These are phyloP conservation scores for Kodamaea alishanica DNA, from an alignment of 1,139 yeast genomes.

Conservation along the genomic window DNA sequence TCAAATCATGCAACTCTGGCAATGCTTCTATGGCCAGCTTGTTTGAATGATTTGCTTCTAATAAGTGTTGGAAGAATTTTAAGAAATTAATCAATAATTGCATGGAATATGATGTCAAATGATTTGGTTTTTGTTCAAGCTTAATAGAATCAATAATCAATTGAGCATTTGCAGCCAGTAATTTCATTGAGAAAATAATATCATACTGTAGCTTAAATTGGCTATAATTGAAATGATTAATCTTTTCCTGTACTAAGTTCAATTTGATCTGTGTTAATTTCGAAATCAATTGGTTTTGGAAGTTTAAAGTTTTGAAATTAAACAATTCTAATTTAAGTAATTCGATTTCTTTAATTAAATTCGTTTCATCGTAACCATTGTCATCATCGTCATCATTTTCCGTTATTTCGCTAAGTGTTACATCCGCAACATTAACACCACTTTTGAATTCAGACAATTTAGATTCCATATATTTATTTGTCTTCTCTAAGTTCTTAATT, in stretches of 20 bases:
- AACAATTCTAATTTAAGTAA: conserved; percentile 17
- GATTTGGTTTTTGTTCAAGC: conserved; percentile 1
- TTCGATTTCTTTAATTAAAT: conserved; percentile 13
- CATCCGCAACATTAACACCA: background rate
- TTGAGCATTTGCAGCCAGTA: conserved; percentile 4
- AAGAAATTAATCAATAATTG: conserved; percentile 3
- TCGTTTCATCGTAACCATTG: conserved; percentile 1
- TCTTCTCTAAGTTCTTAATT: conserved; percentile 29
- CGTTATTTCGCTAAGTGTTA: conserved; percentile 1
- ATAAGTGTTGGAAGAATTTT: background rate
- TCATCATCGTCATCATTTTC: conserved; percentile 6
- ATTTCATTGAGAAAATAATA: conserved; percentile 6
- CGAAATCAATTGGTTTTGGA: conserved; percentile 10
- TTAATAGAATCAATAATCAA: conserved; percentile 3
- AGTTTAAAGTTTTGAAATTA: conserved; percentile 12
- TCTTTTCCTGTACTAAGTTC: conserved; percentile 9
- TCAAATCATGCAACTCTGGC: background rate
- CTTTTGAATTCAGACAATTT: conserved; percentile 10
- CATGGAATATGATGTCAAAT: background rate
- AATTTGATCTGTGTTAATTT: conserved; percentile 11
- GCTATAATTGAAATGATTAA: conserved; percentile 4
- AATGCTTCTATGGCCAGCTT: background rate
- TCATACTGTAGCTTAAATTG: conserved; percentile 7
- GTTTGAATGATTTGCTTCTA: conserved; percentile 1
- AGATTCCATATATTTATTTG: conserved; percentile 27